Evolutionary conservation across 2,329 filamentous ascomycete genomes (phyloP).

Genomic region (Colletotrichum lindemuthianum): DNA sequence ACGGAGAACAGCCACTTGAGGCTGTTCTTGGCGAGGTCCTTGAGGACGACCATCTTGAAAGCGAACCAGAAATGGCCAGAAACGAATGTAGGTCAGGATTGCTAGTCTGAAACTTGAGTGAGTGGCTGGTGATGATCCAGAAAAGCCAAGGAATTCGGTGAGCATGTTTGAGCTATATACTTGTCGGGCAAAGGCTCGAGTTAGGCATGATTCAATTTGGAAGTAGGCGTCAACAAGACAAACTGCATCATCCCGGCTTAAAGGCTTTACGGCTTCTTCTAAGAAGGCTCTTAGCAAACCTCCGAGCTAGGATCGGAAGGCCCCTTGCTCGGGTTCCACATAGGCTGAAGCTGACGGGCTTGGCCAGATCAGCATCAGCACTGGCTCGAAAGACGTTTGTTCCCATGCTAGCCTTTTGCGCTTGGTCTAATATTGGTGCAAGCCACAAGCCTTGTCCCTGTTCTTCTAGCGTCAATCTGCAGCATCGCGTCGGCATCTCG

Average conservation of each 20-base stretch:
- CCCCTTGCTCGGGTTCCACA: neutral
- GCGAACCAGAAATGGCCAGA: conserved; percentile 6
- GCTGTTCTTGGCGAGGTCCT: conserved; percentile 28
- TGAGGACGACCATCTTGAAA: conserved; percentile 41
- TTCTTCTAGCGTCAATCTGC: neutral
- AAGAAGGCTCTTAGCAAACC: conserved; percentile 1
- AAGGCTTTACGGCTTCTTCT: neutral
- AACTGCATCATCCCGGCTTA: neutral
- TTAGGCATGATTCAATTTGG: neutral
- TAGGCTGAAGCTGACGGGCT: neutral
- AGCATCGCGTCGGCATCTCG: neutral
- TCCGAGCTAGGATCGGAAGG: conserved; percentile 4
- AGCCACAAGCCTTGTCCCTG: conserved; percentile 13
- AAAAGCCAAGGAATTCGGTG: neutral
- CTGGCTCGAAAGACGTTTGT: neutral
- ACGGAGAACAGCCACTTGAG: conserved; percentile 37
- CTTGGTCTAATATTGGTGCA: conserved; percentile 25
- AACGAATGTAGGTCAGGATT: conserved; percentile 18
- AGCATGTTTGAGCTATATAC: conserved; percentile 32
- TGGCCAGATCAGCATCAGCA: conserved; percentile 11
- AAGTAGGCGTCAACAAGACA: neutral
- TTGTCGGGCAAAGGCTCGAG: neutral
- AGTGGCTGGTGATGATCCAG: conserved; percentile 13
- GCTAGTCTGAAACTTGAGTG: conserved; percentile 10
- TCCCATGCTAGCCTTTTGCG: conserved; percentile 7